Base-by-base conservation (phyloP, 2,329 filamentous ascomycete species). In the Pseudogymnoascus sp. region DNA sequence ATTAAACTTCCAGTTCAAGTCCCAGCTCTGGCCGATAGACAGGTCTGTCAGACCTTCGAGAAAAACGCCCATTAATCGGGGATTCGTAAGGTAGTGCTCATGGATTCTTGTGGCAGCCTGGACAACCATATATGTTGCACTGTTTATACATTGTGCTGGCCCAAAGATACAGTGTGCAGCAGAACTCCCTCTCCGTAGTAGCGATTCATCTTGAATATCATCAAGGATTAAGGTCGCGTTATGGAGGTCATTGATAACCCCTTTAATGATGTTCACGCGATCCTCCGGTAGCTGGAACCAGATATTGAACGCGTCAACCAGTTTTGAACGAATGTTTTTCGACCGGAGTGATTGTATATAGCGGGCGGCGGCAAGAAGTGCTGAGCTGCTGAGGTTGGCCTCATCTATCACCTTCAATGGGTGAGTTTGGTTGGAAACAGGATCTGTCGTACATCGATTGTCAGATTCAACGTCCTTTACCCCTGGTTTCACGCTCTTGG, bases 121-220 rank as follows among this genome's bases (percentile, higher is more conserved):
- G 7, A 35, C 17, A 10, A 59, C 13, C 38, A 68, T 64, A 65
- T 71, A 76, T 4, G 67, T 72, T 1, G 76, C 72, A 2, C 69
- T 69, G 64, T 78, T 78, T 61, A 78, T 74, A 2, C 75, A 71
- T 61, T 77, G 76, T 0, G 69, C 67, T 4, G 42, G 31, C 0
- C 77, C 77, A 63, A 74, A 79, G 4, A 78, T 68, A 1, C 64
- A 65, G 62, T 78, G 76, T 0, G 74, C 68, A 0, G 76, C 64
- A 5, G 76, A 74, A n/a, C 68, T 69, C 2, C 73, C 74, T 2
- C 76, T 70, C 1, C 76, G 69, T 0, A 76, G 65, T 2, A 64
- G 31, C 0, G 76, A 77, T 1, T 66, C 62, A 60, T 78, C 76
- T 65, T 78, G 67, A 13, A 79, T 69, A 66, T 79, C 76, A 60